Evolutionary conservation across 2,329 filamentous ascomycete species (phyloP).

Genomic region (Sporothrix pseudoabietina): DNA sequence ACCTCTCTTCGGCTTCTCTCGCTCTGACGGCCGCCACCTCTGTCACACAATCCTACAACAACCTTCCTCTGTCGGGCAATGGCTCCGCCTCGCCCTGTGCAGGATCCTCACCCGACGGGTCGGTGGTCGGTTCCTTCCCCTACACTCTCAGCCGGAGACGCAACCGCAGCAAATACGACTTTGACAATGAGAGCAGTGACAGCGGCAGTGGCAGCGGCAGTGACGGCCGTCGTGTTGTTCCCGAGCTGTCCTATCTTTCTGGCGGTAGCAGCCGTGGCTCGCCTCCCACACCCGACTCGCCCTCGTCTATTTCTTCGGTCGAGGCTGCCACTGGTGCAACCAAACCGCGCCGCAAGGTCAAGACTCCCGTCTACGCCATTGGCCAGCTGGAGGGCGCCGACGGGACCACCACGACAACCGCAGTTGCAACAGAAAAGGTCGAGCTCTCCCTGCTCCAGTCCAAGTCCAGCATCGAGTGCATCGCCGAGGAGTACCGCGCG

Average conservation of each 20-base stretch:
- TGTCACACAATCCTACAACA: slow-evolving; percentile 2
- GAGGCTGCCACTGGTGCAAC: slow-evolving; percentile 34
- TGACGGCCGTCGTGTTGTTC: slow-evolving; percentile 37
- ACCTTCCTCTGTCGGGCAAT: slow-evolving; percentile 19
- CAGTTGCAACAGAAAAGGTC: not conserved
- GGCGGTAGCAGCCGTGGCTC: slow-evolving; percentile 30
- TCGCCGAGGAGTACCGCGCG: slow-evolving; percentile 55
- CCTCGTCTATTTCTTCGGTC: slow-evolving; percentile 11
- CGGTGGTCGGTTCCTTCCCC: not conserved
- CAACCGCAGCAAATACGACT: slow-evolving; percentile 6
- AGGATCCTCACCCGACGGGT: not conserved
- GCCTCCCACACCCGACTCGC: slow-evolving; percentile 35
- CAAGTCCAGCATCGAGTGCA: slow-evolving; percentile 49
- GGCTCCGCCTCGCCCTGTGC: slow-evolving; percentile 26
- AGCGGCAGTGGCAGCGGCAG: slow-evolving; percentile 14
- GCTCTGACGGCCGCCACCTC: slow-evolving; percentile 26
- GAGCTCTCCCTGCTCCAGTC: slow-evolving; percentile 32
- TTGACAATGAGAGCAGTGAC: slow-evolving; percentile 13
- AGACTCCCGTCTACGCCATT: slow-evolving; percentile 54
- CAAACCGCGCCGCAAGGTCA: slow-evolving; percentile 51
- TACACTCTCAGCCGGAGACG: not conserved
- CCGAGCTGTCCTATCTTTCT: slow-evolving; percentile 45
- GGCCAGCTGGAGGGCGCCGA: slow-evolving; percentile 50
- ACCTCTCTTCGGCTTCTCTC: slow-evolving; percentile 5
- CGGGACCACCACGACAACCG: not conserved